phyloP scores from a whole-genome alignment of 1,284 basidiomycete genomes.

The Heterobasidion irregulare region DNA sequence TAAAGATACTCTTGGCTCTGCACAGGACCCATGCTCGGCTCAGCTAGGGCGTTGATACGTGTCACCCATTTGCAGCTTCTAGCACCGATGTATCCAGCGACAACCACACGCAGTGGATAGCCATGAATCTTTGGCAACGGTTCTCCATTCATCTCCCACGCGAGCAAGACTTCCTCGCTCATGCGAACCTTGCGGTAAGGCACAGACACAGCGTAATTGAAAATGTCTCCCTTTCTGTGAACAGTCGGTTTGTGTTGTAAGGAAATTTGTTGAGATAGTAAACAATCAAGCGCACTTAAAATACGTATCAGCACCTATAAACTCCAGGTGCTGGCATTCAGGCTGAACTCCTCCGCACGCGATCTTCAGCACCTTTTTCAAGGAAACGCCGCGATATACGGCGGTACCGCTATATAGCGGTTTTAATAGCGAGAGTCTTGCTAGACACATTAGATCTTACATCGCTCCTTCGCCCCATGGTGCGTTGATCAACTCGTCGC shows the following conservation, averaged over 20 bases:
- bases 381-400: constrained; percentile 29
- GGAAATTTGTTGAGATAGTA: constrained; percentile 12
- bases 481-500: constrained; percentile 47
- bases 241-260: no score
- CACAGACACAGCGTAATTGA: constrained; percentile 48
- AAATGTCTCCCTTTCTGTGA: constrained; percentile 31
- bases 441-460: constrained; percentile 19
- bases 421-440: background rate
- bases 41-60: constrained; percentile 39
- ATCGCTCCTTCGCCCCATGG: constrained; percentile 52
- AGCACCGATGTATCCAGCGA: constrained; percentile 52
- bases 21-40: constrained; percentile 43
- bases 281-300: constrained; percentile 29
- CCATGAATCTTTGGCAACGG: constrained; percentile 48
- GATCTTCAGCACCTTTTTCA: constrained; percentile 45
- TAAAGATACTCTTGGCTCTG: constrained; percentile 48
- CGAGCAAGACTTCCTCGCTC: constrained; percentile 45
- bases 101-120: constrained; percentile 43
- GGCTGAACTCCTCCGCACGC: constrained; percentile 43
- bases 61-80: constrained; percentile 52
- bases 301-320: constrained; percentile 50
- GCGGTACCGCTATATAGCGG: background rate
- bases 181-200: constrained; percentile 42
- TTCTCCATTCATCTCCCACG: constrained; percentile 53
- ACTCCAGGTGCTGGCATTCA: constrained; percentile 43